These are phyloP conservation scores for Fusarium subglutinans DNA, from an alignment of 2,329 filamentous ascomycete species.

Conservation along the genomic window DNA sequence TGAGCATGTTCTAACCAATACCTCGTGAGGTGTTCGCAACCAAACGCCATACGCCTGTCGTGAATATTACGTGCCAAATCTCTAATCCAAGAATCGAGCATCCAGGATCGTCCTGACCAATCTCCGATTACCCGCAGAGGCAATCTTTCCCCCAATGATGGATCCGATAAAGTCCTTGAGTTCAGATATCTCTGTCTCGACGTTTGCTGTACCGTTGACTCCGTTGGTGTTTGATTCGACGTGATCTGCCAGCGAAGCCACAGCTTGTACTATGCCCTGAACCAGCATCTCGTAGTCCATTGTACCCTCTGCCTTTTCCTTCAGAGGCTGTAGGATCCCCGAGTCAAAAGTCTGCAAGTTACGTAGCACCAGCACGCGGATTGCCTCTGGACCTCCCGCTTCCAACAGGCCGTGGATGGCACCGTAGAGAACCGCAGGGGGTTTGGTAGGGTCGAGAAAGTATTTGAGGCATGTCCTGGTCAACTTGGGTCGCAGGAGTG, in stretches of 20 bases:
- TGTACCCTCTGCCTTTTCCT: slow-evolving; percentile 58
- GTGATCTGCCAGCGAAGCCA: slow-evolving; percentile 55
- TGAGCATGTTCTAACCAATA: slow-evolving; percentile 22
- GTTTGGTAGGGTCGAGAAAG: slow-evolving; percentile 86
- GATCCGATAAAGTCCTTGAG: slow-evolving; percentile 65
- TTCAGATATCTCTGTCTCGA: slow-evolving; percentile 53
- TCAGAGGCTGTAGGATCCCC: slow-evolving; percentile 62
- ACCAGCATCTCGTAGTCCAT: slow-evolving; percentile 66
- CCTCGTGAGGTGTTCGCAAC: slow-evolving; percentile 26
- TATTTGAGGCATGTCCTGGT: slow-evolving; percentile 93
- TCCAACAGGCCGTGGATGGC: slow-evolving; percentile 82
- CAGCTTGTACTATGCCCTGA: slow-evolving; percentile 64
- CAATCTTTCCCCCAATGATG: slow-evolving; percentile 61
- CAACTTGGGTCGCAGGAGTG: slow-evolving; percentile 85
- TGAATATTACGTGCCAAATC: not conserved
- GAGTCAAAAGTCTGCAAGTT: slow-evolving; percentile 65
- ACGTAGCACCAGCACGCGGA: slow-evolving; percentile 65
- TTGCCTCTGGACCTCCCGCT: slow-evolving; percentile 73
- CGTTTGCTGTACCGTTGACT: slow-evolving; percentile 49
- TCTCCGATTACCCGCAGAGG: slow-evolving; percentile 55
- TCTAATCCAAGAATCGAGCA: slow-evolving; percentile 62
- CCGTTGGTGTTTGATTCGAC: slow-evolving; percentile 50
- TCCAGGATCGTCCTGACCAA: slow-evolving; percentile 64
- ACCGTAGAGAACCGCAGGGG: slow-evolving; percentile 87
- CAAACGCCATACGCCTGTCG: slow-evolving; percentile 42